Evolutionary conservation across 192 early-diverging fungal genomes (phyloP).

Genomic region (Chytriomyces confervae): DNA sequence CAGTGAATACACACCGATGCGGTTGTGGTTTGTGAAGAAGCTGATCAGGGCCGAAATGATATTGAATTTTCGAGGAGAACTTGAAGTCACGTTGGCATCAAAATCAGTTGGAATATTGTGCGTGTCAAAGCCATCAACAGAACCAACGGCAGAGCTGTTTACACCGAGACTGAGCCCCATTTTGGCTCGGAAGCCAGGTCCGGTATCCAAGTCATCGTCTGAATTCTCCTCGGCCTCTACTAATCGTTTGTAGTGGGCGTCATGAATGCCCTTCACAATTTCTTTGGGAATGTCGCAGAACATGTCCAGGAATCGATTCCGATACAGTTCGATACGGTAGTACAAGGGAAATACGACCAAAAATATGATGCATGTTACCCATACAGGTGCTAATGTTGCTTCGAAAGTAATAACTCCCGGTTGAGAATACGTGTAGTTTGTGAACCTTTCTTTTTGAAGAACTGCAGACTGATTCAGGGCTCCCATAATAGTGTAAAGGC

Average conservation of each 20-base stretch:
- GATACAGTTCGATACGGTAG: constrained; percentile 33
- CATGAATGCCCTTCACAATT: constrained; percentile 50
- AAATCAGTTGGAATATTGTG: background rate
- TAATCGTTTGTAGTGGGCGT: constrained; percentile 26
- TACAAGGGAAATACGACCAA: constrained; percentile 45
- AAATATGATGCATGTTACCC: constrained; percentile 33
- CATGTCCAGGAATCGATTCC: constrained; percentile 35
- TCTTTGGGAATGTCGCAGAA: constrained; percentile 55
- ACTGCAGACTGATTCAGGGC: constrained; percentile 37
- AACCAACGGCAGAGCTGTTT: background rate
- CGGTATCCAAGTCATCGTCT: constrained; percentile 35
- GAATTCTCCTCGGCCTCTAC: constrained; percentile 35
- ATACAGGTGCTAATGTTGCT: constrained; percentile 32
- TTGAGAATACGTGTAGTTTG: background rate
- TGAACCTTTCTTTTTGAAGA: background rate
- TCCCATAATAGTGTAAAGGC: constrained; percentile 19
- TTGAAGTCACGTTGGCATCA: background rate
- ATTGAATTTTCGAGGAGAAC: constrained; percentile 13
- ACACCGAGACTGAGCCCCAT: background rate
- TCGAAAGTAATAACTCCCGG: constrained; percentile 5
- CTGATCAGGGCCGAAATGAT: background rate
- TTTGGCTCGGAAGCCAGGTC: constrained; percentile 10
- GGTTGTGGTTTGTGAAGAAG: constrained; percentile 17
- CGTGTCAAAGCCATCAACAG: background rate
- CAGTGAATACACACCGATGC: constrained; percentile 10